phyloP scores from a whole-genome alignment of 2,329 filamentous ascomycete genomes.

The Epichloe elymi region DNA sequence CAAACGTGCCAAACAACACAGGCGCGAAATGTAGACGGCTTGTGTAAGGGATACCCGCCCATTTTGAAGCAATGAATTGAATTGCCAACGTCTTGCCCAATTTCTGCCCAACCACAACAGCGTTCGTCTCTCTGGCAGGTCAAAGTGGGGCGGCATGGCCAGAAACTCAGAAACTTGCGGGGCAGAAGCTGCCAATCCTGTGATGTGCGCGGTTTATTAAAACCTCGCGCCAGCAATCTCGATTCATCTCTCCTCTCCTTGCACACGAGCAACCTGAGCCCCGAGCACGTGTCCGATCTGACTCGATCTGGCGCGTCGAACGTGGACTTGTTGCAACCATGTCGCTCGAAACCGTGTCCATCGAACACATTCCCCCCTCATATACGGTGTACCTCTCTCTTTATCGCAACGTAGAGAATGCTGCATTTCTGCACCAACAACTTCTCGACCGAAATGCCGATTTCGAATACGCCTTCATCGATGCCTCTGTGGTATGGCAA shows the following conservation, averaged over 20 bases:
- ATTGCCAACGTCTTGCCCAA: neutral
- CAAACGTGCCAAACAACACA: no score
- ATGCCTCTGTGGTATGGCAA: conserved; percentile 61
- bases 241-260: neutral
- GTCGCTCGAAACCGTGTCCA: conserved; percentile 48
- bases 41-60: no score
- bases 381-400: conserved; percentile 61
- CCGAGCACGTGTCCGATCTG: neutral
- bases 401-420: conserved; percentile 66
- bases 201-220: neutral
- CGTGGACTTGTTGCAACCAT: neutral
- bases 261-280: neutral
- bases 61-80: no score
- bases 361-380: conserved; percentile 61
- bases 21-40: no score
- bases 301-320: neutral
- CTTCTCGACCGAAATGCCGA: conserved; percentile 70
- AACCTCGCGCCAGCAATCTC: neutral
- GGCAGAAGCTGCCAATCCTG: conserved; percentile 2
- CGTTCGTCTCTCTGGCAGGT: neutral
- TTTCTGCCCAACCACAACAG: no score
- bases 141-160: conserved; percentile 2
- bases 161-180: conserved; percentile 1
- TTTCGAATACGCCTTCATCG: conserved; percentile 90
- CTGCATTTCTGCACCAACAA: conserved; percentile 65